Evolutionary conservation across 2,329 filamentous ascomycete species (phyloP), one percentile per base, ranked within the genome.

Genomic region (Incumbomyces delicatus): DNA sequence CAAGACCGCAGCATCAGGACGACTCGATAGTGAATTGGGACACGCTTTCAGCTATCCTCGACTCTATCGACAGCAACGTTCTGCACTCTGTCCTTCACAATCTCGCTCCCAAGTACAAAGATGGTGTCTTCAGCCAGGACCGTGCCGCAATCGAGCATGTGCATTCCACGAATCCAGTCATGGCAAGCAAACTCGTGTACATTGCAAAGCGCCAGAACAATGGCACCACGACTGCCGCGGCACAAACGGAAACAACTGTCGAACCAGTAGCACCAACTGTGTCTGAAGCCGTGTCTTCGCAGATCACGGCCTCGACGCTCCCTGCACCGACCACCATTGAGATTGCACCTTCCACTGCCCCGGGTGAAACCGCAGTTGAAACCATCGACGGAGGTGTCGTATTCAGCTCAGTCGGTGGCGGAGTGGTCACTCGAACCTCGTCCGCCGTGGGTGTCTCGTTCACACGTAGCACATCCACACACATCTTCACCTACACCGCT

Each of bases 101-200:
- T 51, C 74, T 80, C 57, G 69, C 81, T 45, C 72, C 74, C 40
- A 76, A 77, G 58, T 86, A 81, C 65, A 75, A 79, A 60, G 76
- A 85, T 59, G 83, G 82, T 49, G 73, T 85, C 47, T 85, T 81
- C 61, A 72, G 76, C 52, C 77, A 78, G 52, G 81, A 84, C 58
- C 73, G 72, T 54, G 69, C 73, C 10, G 81, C 80, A 20, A 70
- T 84, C 46, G 76, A 83, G 61, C 77, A 74, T 30, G 71, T 84
- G 22, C 75, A 80, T 64, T 68, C 70, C 36, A 73, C 75, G 53
- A 74, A 85, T 58, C 74, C 78, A 17, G 70, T 74, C 32, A 68
- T 85, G 32, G 80, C 81, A 14, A 77, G 73, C 8, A 75, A 76
- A 48, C 68, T 86, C 52, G 71, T 83, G 46, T 75, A 78, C 48